These are phyloP conservation scores for Halophytophthora polymorphica DNA, from an alignment of 352 stramenopile genomes.

Conservation along the genomic window DNA sequence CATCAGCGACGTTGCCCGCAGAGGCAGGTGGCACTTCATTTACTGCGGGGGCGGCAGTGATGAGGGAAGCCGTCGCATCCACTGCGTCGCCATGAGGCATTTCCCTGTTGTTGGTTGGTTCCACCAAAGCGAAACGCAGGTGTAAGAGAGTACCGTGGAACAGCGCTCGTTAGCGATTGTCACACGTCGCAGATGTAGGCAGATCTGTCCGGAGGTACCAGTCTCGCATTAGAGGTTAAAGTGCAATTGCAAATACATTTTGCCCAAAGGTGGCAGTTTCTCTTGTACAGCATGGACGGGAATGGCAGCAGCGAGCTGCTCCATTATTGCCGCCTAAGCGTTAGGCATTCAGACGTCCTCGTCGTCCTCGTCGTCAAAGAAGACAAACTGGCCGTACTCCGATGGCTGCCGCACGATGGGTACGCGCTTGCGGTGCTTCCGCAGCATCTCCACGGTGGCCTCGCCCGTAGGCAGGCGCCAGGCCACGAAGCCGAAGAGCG, in stretches of 20 bases:
- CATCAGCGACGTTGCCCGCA: neutral
- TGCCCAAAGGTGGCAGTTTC: slow-evolving; percentile 7
- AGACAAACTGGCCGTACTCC: slow-evolving; percentile 75
- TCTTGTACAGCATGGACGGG: neutral
- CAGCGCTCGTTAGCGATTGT: too few relatives aligned
- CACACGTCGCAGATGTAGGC: neutral
- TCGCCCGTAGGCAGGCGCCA: slow-evolving; percentile 23
- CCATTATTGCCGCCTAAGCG: neutral
- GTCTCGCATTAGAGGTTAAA: neutral
- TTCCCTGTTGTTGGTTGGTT: neutral
- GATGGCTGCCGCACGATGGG: slow-evolving; percentile 53
- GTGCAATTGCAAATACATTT: neutral
- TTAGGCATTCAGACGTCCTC: slow-evolving; percentile 8
- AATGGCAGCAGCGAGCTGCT: too few relatives aligned
- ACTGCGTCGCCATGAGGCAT: slow-evolving; percentile 10
- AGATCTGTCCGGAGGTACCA: neutral
- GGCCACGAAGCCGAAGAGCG: slow-evolving; percentile 30
- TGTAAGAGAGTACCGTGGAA: neutral
- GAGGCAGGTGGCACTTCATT: neutral
- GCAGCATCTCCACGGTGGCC: slow-evolving; percentile 35
- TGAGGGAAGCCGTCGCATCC: slow-evolving; percentile 2
- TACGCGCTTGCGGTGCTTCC: slow-evolving; percentile 36
- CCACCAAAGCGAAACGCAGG: neutral
- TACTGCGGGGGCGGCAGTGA: neutral
- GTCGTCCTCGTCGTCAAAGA: slow-evolving; percentile 62